A percentile compares a stretch with the other conserved stretches of the same genome.
Conservation (phyloP, 345 rosid species). For the Populus davidiana region DNA sequence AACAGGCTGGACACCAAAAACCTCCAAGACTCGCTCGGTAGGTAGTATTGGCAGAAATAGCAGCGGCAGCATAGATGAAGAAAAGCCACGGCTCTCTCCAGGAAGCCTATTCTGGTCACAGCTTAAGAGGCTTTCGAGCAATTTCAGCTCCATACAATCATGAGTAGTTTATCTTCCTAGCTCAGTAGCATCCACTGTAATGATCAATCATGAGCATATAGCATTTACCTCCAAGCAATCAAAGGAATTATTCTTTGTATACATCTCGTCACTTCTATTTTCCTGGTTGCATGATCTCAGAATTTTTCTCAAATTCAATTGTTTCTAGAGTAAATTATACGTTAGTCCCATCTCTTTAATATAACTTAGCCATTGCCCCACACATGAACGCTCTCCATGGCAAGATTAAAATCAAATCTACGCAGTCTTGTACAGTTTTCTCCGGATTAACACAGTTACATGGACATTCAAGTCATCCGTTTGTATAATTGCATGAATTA, state of each 20-base stretch:
- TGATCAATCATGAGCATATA: background rate
- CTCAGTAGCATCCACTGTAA: background rate
- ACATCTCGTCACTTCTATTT: too few relatives aligned
- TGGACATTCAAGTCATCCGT: background rate
- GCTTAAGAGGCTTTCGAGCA: constrained; percentile 58
- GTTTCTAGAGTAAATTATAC: too few relatives aligned
- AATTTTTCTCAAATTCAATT: too few relatives aligned
- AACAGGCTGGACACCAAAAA: constrained; percentile 23
- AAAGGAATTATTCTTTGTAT: background rate
- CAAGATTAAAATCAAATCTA: background rate
- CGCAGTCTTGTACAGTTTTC: background rate
- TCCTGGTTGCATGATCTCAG: too few relatives aligned
- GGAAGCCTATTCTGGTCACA: constrained; percentile 73
- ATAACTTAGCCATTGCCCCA: background rate
- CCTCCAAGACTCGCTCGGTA: constrained; percentile 26
- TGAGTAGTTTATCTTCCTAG: constrained; percentile 11
- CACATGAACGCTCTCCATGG: background rate
- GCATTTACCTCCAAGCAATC: background rate
- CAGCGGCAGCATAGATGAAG: constrained; percentile 20
- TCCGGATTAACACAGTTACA: background rate
- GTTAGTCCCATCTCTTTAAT: too few relatives aligned
- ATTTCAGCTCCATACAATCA: constrained; percentile 46
- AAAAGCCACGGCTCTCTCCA: constrained; percentile 44
- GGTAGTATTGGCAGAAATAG: constrained; percentile 21
- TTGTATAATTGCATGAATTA: background rate